A percentile compares a stretch with the other conserved stretches of the same genome.
These are phyloP conservation scores for Gentiana dahurica DNA, from an alignment of 257 asterid species.

Conservation along the genomic window DNA sequence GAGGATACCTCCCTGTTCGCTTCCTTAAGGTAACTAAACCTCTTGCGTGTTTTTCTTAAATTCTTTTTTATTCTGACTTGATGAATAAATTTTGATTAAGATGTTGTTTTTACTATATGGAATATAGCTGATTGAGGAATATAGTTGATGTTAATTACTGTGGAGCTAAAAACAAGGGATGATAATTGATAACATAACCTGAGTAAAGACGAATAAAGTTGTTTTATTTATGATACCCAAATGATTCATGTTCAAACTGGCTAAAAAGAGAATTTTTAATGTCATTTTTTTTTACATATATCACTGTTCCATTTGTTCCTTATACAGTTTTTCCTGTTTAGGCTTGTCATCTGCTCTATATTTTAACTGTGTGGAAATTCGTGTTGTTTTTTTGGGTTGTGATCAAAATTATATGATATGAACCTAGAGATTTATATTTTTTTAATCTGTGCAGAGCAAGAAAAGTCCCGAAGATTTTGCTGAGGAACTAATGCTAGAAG, in stretches of 20 bases:
- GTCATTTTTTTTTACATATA: not conserved
- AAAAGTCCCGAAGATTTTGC: constrained; percentile 57
- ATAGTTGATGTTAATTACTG: no score
- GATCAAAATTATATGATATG: not conserved
- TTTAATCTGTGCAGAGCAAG: constrained; percentile 28
- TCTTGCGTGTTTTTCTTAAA: not conserved
- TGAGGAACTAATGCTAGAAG: constrained; percentile 45
- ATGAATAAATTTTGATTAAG: constrained; percentile 1
- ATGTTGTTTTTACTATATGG: no score
- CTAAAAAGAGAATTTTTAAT: no score
- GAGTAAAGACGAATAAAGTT: no score
- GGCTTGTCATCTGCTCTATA: not conserved
- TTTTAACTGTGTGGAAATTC: not conserved
- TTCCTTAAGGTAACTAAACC: constrained; percentile 32
- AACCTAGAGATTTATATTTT: no score
- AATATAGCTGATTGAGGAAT: no score
- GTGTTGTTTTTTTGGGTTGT: not conserved
- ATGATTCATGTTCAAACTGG: no score
- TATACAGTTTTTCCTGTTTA: not conserved
- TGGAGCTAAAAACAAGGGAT: no score
- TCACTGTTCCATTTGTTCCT: not conserved
- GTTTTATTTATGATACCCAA: no score
- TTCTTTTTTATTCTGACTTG: not conserved
- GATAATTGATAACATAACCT: no score
- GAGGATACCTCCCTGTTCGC: constrained; percentile 80